These are phyloP conservation scores for Hericium alpestre DNA, from an alignment of 768 basidiomycete species.

Conservation along the genomic window DNA sequence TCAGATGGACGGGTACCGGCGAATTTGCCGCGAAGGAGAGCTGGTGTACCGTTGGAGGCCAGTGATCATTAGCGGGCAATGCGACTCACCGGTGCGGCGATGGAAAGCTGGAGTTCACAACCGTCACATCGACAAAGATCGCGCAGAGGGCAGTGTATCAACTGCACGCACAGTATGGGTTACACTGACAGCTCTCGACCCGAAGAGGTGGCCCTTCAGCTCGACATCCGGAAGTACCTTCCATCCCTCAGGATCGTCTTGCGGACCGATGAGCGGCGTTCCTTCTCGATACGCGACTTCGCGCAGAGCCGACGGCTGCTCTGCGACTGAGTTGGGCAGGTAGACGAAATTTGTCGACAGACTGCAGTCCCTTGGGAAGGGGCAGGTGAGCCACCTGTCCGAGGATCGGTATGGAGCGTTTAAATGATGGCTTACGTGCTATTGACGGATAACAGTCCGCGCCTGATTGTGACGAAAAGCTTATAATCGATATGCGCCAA, in stretches of 20 bases:
- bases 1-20: slow-evolving; percentile 7
- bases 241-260: slow-evolving; percentile 12
- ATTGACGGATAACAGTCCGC: slow-evolving; percentile 7
- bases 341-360: slow-evolving; percentile 9
- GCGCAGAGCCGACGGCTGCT: slow-evolving; percentile 8
- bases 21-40: slow-evolving; percentile 4
- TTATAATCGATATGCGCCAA: slow-evolving; percentile 13
- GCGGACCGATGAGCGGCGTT: background rate
- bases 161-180: background rate
- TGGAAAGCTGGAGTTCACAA: background rate
- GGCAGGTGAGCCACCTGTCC: background rate
- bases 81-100: slow-evolving; percentile 1
- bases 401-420: background rate
- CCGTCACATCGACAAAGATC: background rate
- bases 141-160: background rate
- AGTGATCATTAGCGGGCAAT: background rate
- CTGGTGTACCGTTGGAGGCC: background rate
- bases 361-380: background rate
- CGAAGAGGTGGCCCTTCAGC: background rate
- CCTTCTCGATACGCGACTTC: slow-evolving; percentile 8
- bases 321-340: slow-evolving; percentile 10
- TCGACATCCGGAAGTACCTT: slow-evolving; percentile 8
- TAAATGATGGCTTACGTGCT: slow-evolving; percentile 7
- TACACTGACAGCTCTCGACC: background rate
- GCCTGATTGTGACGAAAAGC: slow-evolving; percentile 4